Percentiles rank a stretch among this genome's conserved stretches.
Evolutionary conservation across 768 basidiomycete genomes (phyloP).

Genomic region (Sarcomyxa edulis): DNA sequence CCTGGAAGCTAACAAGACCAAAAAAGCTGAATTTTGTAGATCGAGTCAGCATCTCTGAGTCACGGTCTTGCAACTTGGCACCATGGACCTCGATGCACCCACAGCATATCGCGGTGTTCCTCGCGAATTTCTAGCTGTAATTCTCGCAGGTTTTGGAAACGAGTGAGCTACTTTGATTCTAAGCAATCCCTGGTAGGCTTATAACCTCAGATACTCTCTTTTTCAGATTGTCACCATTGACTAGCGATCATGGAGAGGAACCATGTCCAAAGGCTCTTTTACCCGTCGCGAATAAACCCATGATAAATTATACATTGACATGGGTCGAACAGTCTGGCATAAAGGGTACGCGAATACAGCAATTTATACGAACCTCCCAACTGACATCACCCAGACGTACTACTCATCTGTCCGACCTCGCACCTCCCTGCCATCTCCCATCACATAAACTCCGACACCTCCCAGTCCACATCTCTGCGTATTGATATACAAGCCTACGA

Average conservation of each 20-base stretch:
- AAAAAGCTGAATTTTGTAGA: too few species aligned
- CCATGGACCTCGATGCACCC: constrained; percentile 64
- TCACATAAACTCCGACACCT: constrained; percentile 76
- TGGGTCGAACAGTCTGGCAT: constrained; percentile 90
- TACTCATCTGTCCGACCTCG: constrained; percentile 77
- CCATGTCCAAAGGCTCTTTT: constrained; percentile 85
- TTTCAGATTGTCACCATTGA: constrained; percentile 66
- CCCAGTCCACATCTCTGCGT: constrained; percentile 58
- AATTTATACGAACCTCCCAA: not conserved
- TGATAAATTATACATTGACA: constrained; percentile 75
- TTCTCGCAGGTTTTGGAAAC: constrained; percentile 90
- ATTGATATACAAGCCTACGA: constrained; percentile 82
- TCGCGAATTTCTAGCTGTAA: constrained; percentile 82
- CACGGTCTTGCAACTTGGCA: too few species aligned
- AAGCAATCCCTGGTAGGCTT: constrained; percentile 1
- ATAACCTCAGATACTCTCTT: constrained; percentile 6
- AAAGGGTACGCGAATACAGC: constrained; percentile 67
- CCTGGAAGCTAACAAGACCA: too few species aligned
- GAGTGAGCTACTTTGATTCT: constrained; percentile 46
- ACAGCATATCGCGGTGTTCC: constrained; percentile 42
- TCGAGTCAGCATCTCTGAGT: too few species aligned
- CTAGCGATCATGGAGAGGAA: constrained; percentile 72
- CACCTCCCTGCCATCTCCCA: constrained; percentile 77
- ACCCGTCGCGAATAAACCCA: constrained; percentile 82
- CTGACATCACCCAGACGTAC: constrained; percentile 53